Conservation (phyloP, 305 asterid species). For the Withania somnifera region DNA sequence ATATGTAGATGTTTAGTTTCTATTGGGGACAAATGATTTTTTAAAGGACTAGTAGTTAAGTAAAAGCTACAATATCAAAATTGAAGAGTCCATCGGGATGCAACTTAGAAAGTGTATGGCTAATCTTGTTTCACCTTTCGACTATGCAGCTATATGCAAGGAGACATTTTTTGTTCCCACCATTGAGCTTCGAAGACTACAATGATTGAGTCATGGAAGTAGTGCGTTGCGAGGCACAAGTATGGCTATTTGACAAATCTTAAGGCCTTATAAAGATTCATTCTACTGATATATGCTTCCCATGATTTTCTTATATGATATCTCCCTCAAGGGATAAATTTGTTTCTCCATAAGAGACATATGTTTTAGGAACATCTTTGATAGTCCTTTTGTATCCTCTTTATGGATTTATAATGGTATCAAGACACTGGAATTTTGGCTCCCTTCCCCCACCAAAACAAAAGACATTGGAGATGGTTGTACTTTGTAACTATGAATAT, state of each 20-base stretch:
- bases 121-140: neutral
- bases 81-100: neutral
- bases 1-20: neutral
- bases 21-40: neutral
- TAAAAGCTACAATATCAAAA: neutral
- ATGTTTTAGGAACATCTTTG: neutral
- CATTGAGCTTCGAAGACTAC: constrained; percentile 66
- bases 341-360: neutral
- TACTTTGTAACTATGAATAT: neutral
- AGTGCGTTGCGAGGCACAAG: constrained; percentile 99
- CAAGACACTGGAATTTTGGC: neutral
- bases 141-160: constrained; percentile 77
- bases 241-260: constrained; percentile 15
- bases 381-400: neutral
- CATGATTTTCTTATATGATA: neutral
- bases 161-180: constrained; percentile 82
- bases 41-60: neutral
- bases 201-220: constrained; percentile 87
- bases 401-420: neutral
- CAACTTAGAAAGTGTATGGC: neutral
- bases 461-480: neutral
- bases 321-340: neutral
- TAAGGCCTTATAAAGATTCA: neutral
- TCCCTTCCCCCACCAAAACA: neutral
- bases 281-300: neutral